Percentiles rank a stretch among this genome's conserved stretches.
phyloP scores from a whole-genome alignment of 2,329 filamentous ascomycete genomes.

The Aulographum hederae region DNA sequence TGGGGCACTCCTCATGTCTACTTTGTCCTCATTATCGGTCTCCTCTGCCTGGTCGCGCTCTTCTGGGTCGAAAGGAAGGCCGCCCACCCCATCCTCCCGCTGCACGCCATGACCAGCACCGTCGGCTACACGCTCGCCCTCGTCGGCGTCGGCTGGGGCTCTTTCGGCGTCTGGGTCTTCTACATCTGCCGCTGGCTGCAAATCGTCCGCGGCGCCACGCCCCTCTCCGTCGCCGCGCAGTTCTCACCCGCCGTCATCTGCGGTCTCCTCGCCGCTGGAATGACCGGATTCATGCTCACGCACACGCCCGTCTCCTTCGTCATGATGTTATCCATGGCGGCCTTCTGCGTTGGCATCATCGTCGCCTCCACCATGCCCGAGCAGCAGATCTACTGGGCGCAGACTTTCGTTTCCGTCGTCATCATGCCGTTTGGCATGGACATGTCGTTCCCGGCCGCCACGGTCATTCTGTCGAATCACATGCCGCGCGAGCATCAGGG shows the following conservation, averaged over 20 bases:
- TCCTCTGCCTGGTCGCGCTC: constrained; percentile 10
- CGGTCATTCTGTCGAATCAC: constrained; percentile 12
- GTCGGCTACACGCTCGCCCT: constrained; percentile 12
- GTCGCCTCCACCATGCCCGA: constrained; percentile 14
- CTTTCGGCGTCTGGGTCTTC: constrained; percentile 17
- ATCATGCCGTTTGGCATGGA: constrained; percentile 8
- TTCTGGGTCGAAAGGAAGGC: constrained; percentile 13
- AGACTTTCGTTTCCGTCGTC: constrained; percentile 14
- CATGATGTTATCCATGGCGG: constrained; percentile 18
- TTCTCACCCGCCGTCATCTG: constrained; percentile 15
- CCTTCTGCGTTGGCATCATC: constrained; percentile 15
- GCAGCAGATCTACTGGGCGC: constrained; percentile 17
- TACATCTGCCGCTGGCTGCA: constrained; percentile 18
- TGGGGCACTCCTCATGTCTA: constrained; percentile 13
- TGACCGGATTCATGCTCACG: constrained; percentile 19
- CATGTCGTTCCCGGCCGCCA: constrained; percentile 11
- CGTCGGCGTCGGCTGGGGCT: constrained; percentile 13
- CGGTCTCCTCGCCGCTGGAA: constrained; percentile 16
- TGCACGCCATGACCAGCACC: constrained; percentile 12
- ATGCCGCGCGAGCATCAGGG: constrained; percentile 12
- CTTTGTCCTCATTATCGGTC: constrained; percentile 12
- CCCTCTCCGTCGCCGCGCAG: constrained; percentile 15
- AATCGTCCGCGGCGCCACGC: constrained; percentile 13
- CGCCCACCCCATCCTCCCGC: constrained; percentile 12
- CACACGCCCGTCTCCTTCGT: constrained; percentile 18